Base-by-base conservation (phyloP, 2,329 filamentous ascomycete species). In the Rhinocladiella mackenziei region DNA sequence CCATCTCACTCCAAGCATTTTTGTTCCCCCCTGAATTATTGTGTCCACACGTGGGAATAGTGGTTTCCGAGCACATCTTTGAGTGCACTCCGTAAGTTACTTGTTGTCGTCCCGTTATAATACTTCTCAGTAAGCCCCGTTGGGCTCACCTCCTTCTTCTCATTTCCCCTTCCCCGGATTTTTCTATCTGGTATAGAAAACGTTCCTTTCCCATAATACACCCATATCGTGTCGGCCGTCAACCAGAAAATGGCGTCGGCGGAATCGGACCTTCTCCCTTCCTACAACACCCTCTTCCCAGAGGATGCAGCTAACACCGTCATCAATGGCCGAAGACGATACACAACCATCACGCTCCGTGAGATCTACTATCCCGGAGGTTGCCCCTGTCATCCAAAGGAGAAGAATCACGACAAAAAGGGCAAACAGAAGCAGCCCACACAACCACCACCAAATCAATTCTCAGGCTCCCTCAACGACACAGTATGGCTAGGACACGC, bases 331-430 rank as follows among this genome's bases (percentile, higher is more conserved):
- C 45, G 50, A 41, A 53, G 50, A 43, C 53, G 54, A 7, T 53
- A 46, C 38, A 56, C 54, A n/a, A 56, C 54, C 18, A 56, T 56
- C 23, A 56, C 54, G 9, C 44, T 53, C 5, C 50, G 52, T 19
- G 54, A 56, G 37, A 51, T 56, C 37, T 43, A 45, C 32, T 56
- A 53, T 43, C 52, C 50, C 8, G 30, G 38, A 10, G 54, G 52
- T 25, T 56, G 54, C 34, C 54, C 54, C 7, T 56, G 54, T 33
- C 54, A 56, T 38, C 49, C 52, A 10, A 40, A 30, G 33, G 39
- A 47, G 33, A 34, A 38, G 22, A 43, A 43, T 13, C 22, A 37
- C 4, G 20, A 29, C 19, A 53, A 53, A 29, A 50, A 50, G 36
- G 45, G 40, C 32, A 53, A 53, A 25, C 23, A 41, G 17, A 50